Evolutionary conservation across 1,284 basidiomycete species (phyloP).

Genomic region (Trichosporon sp.): DNA sequence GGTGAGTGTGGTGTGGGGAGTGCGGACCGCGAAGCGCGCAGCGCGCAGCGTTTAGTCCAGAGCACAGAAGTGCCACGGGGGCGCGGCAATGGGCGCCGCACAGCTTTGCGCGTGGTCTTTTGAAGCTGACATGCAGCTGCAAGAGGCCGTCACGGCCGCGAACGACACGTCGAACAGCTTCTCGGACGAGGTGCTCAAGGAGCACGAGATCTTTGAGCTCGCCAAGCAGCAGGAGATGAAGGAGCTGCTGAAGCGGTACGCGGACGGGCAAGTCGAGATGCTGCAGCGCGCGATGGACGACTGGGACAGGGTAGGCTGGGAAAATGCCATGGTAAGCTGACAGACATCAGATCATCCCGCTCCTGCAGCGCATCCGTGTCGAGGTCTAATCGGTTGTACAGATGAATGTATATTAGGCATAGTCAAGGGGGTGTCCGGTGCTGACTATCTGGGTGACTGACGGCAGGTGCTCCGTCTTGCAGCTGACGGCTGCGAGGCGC

Average conservation of each 20-base stretch:
- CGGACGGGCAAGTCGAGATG: conserved; percentile 91
- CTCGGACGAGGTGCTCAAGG: conserved; percentile 84
- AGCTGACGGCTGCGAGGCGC: too few relatives aligned
- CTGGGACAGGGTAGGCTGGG: conserved; percentile 62
- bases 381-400: conserved; percentile 56
- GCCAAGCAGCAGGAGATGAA: conserved; percentile 94
- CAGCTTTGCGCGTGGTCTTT: not conserved
- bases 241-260: conserved; percentile 79
- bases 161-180: conserved; percentile 95
- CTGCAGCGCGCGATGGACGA: conserved; percentile 86
- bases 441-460: not conserved
- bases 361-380: conserved; percentile 79
- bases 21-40: not conserved
- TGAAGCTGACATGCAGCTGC: conserved; percentile 59
- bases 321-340: conserved; percentile 1
- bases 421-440: not conserved
- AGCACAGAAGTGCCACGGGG: not conserved
- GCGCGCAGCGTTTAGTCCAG: not conserved
- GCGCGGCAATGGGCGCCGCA: not conserved
- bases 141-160: conserved; percentile 91
- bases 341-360: conserved; percentile 61
- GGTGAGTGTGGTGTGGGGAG: conserved; percentile 54
- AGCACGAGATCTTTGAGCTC: conserved; percentile 83
- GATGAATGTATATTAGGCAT: conserved; percentile 3
- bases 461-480: not conserved